Percentiles rank a stretch among this genome's conserved stretches.
Conservation (phyloP, 2,329 filamentous ascomycete genomes). For the Fusarium pseudocircinatum region DNA sequence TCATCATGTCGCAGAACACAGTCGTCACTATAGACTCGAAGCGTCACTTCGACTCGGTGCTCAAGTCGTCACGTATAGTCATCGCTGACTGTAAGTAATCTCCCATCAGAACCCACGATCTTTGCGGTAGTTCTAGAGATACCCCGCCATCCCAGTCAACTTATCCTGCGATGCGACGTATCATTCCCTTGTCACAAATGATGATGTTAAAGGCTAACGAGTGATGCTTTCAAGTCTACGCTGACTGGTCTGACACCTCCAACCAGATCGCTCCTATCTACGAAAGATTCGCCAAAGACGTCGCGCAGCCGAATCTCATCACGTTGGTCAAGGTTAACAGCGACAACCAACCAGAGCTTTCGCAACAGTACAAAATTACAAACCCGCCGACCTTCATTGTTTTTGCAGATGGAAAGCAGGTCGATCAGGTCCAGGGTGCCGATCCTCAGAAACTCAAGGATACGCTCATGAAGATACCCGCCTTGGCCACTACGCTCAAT, state of each 20-base stretch:
- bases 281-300: conserved; percentile 75
- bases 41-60: conserved; percentile 72
- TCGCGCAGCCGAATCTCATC: conserved; percentile 77
- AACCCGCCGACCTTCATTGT: conserved; percentile 92
- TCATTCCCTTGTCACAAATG: background rate
- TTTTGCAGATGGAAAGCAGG: conserved; percentile 76
- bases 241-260: conserved; percentile 87
- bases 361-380: conserved; percentile 76
- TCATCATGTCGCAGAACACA: conserved; percentile 45
- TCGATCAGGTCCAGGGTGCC: conserved; percentile 77
- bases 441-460: conserved; percentile 75
- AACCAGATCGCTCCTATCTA: conserved; percentile 85
- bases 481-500: conserved; percentile 69
- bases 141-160: conserved; percentile 34
- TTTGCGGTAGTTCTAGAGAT: conserved; percentile 1
- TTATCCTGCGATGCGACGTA: conserved; percentile 23
- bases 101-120: background rate
- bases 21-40: conserved; percentile 55
- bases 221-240: conserved; percentile 71
- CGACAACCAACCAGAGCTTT: conserved; percentile 78
- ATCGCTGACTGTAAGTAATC: conserved; percentile 83
- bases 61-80: conserved; percentile 79
- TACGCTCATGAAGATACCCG: conserved; percentile 75
- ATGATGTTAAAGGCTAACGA: conserved; percentile 19
- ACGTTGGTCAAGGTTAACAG: conserved; percentile 90